phyloP scores from a whole-genome alignment of 176 grass and related monocot genomes.

The Poa pratensis region DNA sequence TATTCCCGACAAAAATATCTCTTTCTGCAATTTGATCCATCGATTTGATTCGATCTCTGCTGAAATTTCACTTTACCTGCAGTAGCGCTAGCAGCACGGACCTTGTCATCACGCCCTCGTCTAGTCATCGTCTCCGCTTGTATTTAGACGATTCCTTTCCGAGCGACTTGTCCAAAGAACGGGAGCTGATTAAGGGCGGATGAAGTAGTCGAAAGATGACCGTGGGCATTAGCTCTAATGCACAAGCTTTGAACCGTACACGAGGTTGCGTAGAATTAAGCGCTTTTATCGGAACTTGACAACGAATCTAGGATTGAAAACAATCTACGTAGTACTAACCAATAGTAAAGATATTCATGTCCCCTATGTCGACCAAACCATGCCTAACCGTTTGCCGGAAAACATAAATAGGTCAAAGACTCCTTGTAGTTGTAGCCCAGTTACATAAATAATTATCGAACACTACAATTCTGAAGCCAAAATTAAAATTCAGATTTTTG shows the following conservation, averaged over 20 bases:
- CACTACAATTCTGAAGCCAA: no score
- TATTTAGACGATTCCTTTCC: neutral
- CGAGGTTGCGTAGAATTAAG: neutral
- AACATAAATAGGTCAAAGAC: no score
- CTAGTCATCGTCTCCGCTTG: neutral
- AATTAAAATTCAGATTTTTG: no score
- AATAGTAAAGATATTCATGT: no score
- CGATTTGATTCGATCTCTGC: constrained; percentile 46
- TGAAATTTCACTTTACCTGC: neutral
- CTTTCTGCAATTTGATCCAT: constrained; percentile 41
- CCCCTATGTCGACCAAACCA: no score
- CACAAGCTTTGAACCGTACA: constrained; percentile 32
- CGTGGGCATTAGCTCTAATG: neutral
- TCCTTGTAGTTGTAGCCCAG: no score
- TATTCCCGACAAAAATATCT: constrained; percentile 58
- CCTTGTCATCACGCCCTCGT: constrained; percentile 24
- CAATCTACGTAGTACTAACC: no score
- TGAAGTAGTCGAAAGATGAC: neutral
- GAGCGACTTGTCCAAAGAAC: neutral
- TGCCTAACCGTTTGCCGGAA: no score
- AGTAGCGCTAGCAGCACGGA: neutral
- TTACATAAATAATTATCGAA: no score
- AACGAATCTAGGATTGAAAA: no score
- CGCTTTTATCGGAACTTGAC: no score
- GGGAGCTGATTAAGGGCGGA: neutral